Base-by-base conservation (phyloP, 2,329 filamentous ascomycete species). In the Stemphylium beticola region DNA sequence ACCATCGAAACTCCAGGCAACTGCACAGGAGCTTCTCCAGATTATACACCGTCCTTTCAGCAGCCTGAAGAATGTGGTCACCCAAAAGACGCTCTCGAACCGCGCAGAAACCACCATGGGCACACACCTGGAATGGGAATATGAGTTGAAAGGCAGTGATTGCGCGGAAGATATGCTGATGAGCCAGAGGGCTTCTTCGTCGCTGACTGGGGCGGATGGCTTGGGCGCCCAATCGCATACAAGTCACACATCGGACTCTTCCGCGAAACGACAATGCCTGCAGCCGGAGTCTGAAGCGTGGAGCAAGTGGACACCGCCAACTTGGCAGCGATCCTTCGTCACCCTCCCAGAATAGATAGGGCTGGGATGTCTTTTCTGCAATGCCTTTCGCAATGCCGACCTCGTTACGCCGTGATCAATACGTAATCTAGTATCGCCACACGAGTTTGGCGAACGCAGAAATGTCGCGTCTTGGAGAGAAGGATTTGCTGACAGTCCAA, bases 1-100 rank as follows among this genome's bases (percentile, higher is more conserved):
- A 14, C 34, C 52, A 2, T 58, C 60, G 1, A 37, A 43, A 7
- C 54, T 65, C 10, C 56, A 62, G 12, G 20, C 31, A 24, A 47
- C 58, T 12, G 55, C 62, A 4, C 52, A 57, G 2, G 39, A 57
- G 8, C 51, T 66, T 11, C 55, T 64, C 18, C 39, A 39, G 4
- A 38, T 55, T n/a, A 48, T 63, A 7, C 61, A 59, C 18, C 44
- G 49, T 11, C 62, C 61, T 1, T 62, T 65, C 22, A 44, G 47
- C 32, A 45, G 49, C 14, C 24, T 55, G 20, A 18, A 24, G 15
- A 33, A 46, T 15, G 41, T 58, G 18, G 14, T 29, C 15, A n/a
- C 33, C 15, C 38, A 43, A 5, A 40, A 31, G 7, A 55, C 51
- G 4, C 20, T 52, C n/a, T 55, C 46, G 10, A 57, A 57, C 33